Percentiles rank a stretch among this genome's conserved stretches.
These are phyloP conservation scores for Podaxis sp. DNA, from an alignment of 768 basidiomycete genomes.

Conservation along the genomic window DNA sequence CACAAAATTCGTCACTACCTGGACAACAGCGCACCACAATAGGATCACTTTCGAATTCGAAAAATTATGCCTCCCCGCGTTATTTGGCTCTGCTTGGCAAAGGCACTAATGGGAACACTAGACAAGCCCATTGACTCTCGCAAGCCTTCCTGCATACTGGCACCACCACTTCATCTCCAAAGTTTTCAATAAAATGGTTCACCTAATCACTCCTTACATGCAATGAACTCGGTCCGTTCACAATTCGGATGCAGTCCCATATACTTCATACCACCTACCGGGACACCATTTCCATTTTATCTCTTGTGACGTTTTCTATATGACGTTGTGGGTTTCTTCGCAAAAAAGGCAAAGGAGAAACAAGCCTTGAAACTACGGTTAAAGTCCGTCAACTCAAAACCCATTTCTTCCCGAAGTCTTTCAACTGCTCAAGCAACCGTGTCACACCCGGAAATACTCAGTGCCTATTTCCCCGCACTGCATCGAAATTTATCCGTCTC, in stretches of 20 bases:
- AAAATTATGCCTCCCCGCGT: not conserved
- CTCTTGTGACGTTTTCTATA: not conserved
- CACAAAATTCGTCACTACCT: not conserved
- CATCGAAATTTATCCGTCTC: conserved; percentile 2
- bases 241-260: not conserved
- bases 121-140: not conserved
- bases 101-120: not conserved
- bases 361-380: not conserved
- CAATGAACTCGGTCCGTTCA: not conserved
- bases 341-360: not conserved
- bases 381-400: not conserved
- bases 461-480: not conserved
- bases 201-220: not conserved
- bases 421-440: not conserved
- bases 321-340: not conserved
- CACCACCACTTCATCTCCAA: not conserved
- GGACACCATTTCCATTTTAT: not conserved
- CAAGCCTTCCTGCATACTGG: not conserved
- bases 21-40: not conserved
- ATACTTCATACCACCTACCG: not conserved
- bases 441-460: conserved; percentile 4
- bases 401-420: not conserved
- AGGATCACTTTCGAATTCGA: not conserved
- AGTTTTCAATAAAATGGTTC: not conserved
- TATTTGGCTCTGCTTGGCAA: conserved; percentile 12